These are phyloP conservation scores for Hygrophila difformis DNA, from an alignment of 257 asterid genomes.

Conservation along the genomic window DNA sequence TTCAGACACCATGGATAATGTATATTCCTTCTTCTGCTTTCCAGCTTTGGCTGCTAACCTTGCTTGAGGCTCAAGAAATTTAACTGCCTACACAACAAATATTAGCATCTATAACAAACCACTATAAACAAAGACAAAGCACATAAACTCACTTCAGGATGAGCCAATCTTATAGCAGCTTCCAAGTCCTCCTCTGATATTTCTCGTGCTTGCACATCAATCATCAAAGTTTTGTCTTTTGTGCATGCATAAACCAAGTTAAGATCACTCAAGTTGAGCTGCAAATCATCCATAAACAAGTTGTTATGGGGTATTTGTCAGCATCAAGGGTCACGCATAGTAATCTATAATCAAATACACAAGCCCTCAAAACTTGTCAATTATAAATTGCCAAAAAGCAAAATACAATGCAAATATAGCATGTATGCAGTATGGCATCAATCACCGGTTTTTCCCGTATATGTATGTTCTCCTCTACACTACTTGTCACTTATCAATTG, in stretches of 20 bases:
- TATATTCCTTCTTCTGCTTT: slow-evolving; percentile 71
- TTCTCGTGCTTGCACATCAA: slow-evolving; percentile 89
- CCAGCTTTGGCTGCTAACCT: slow-evolving; percentile 90
- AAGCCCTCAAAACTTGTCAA: neutral
- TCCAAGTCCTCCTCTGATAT: slow-evolving; percentile 81
- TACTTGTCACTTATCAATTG: too few relatives aligned
- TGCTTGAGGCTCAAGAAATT: slow-evolving; percentile 84
- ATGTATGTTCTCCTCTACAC: too few relatives aligned
- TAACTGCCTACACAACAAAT: slow-evolving; percentile 63
- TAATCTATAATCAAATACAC: neutral
- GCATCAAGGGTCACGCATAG: neutral
- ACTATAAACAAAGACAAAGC: slow-evolving; percentile 14
- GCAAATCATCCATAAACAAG: slow-evolving; percentile 28
- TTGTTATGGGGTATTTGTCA: slow-evolving; percentile 11
- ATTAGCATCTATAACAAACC: slow-evolving; percentile 21
- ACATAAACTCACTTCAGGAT: slow-evolving; percentile 64
- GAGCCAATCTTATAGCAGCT: slow-evolving; percentile 91
- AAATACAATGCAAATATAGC: too few relatives aligned
- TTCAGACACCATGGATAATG: slow-evolving; percentile 64
- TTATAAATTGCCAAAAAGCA: too few relatives aligned
- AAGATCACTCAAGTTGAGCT: slow-evolving; percentile 86
- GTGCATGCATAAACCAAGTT: slow-evolving; percentile 98
- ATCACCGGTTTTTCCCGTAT: too few relatives aligned
- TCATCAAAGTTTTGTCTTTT: slow-evolving; percentile 94
- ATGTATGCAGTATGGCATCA: too few relatives aligned